Percentiles rank a stretch among this genome's conserved stretches.
Conservation (phyloP, 495 filamentous ascomycete genomes). For the Paragyromitra xinjiangensis region DNA sequence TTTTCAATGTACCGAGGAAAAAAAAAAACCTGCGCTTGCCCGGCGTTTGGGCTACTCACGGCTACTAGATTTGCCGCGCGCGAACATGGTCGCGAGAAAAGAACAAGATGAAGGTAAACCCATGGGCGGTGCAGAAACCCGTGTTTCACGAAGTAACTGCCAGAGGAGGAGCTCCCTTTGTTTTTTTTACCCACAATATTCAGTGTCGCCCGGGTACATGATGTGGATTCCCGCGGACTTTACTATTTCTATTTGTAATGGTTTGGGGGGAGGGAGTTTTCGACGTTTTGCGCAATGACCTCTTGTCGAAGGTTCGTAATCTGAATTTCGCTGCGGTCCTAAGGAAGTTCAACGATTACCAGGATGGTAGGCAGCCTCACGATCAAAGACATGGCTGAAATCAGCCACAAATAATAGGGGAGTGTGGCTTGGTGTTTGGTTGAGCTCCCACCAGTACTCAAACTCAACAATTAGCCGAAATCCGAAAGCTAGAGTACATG, state of each 20-base stretch:
- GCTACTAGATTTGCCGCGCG: slow-evolving; percentile 18
- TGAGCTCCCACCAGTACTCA: neutral
- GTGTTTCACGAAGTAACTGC: slow-evolving; percentile 14
- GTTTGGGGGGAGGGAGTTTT: neutral
- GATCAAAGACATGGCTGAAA: neutral
- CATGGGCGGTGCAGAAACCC: slow-evolving; percentile 32
- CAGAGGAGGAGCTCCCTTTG: neutral
- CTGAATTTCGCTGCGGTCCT: neutral
- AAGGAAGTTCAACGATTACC: neutral
- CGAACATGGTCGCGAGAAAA: slow-evolving; percentile 29
- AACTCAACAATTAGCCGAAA: slow-evolving; percentile 1
- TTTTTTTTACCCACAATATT: neutral
- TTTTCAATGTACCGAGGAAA: slow-evolving; percentile 12
- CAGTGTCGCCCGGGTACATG: neutral
- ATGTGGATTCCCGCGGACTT: neutral
- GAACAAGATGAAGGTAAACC: slow-evolving; percentile 15
- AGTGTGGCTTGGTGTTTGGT: slow-evolving; percentile 6
- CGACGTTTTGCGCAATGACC: neutral
- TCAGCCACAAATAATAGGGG: slow-evolving; percentile 15
- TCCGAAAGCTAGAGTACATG: neutral
- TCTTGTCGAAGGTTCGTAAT: no score
- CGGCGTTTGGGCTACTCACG: slow-evolving; percentile 36
- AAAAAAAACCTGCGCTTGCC: slow-evolving; percentile 19
- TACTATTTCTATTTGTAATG: slow-evolving; percentile 4
- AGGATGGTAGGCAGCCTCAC: neutral